Base-by-base conservation (phyloP, 2,329 filamentous ascomycete genomes). In the Fusarium veterinarium region DNA sequence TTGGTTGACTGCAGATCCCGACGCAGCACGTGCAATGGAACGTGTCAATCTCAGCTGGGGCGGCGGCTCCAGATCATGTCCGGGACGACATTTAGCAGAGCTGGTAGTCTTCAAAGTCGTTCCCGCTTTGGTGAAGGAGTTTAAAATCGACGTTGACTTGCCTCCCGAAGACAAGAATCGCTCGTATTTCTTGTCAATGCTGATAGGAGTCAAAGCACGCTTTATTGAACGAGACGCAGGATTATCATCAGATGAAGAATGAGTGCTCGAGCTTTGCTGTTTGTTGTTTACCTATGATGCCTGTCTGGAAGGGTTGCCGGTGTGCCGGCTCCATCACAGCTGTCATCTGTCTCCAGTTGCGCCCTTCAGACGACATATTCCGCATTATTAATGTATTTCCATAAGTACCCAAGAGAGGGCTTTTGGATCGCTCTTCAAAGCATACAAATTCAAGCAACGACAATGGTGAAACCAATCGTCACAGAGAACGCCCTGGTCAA, bases 101-200 rank as follows among this genome's bases (percentile, higher is more conserved):
- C 70, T 89, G 61, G 78, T 88, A 5, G 79, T 89, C 1, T 80
- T 79, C 56, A 88, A 86, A 71, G 78, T 83, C 0, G 78, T 88
- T 1, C 76, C 83, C 0, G 76, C 80, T 0, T 64, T 89, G 20
- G 60, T 88, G 6, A 76, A 77, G 9, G 80, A 83, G 45, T 89
- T 89, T 60, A 81, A 85, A 10, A 76, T 88, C 0, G 76, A 84
- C 59, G 79, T 83, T 6, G 60, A 48, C 11, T 73, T 85, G 69
- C 85, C 85, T 1, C 69, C 73, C 0, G 81, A 85, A 5, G 76
- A 81, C 6, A 76, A 83, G 3, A 81, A 83, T 46, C 81, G 79
- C 5, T 84, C 84, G 13, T 88, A 88, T 60, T 89, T 88, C 61
- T 77, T 89, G 77, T 86, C 85, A 2, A 87, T 88, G 83, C 67